Evolutionary conservation across 495 filamentous ascomycete species (phyloP), one percentile per base, ranked within the genome.

Genomic region (Bombardia bombarda): DNA sequence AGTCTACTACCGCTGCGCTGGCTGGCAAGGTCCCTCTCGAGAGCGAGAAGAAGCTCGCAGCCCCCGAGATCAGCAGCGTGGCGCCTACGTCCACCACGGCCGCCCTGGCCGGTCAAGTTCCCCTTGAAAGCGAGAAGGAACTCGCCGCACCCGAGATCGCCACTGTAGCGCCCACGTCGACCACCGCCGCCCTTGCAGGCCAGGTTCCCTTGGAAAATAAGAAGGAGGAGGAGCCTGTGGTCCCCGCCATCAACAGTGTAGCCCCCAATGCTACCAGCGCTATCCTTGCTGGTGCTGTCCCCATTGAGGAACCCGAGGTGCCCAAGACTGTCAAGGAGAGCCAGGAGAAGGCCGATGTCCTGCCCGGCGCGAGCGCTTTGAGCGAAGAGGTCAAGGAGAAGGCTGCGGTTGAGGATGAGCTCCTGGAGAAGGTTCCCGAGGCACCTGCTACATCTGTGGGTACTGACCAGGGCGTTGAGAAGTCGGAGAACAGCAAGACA

Each of bases 171-270:
- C 80, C 86, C 3, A 61, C 62, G 20, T 78, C 85, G 39, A 90
- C 87, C n/a, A 93, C 86, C 24, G 80, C 81, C 38, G 74, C 66
- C 16, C 72, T 93, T 31, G 87, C 86, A 19, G 86, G 69, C 24
- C 55, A 62, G 16, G 84, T 85, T 23, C 86, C 86, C 10, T 65
- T 82, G 10, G 39, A 42, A 39, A 26, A 26, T 5, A 26, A 26
- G 24, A 28, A 28, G 26, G 64, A 80, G 10, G 30, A 43, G 40
- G 84, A 90, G 47, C n/a, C n/a, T n/a, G n/a, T n/a, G n/a, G n/a
- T n/a, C n/a, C n/a, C n/a, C n/a, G n/a, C n/a, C n/a, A n/a, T n/a
- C n/a, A n/a, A n/a, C n/a, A n/a, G n/a, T n/a, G n/a, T n/a, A n/a
- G n/a, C n/a, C n/a, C n/a, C n/a, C n/a, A n/a, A n/a, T n/a, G n/a